Percentiles rank a stretch among this genome's conserved stretches.
These are phyloP conservation scores for Aspergillus jensenii DNA, from an alignment of 2,329 filamentous ascomycete genomes.

Conservation along the genomic window DNA sequence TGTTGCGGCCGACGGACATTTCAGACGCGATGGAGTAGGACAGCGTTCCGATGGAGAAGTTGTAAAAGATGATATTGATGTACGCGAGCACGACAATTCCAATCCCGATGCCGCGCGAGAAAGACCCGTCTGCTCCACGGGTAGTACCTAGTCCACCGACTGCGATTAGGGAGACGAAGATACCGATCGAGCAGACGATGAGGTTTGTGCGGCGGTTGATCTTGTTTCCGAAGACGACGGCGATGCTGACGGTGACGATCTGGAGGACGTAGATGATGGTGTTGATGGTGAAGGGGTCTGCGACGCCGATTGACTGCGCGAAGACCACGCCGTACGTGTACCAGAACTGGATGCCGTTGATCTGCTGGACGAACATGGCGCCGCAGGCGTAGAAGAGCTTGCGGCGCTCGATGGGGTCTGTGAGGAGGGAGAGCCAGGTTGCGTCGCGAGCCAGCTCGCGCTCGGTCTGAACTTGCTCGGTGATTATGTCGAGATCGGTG, in stretches of 20 bases:
- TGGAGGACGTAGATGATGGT: constrained; percentile 47
- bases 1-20: constrained; percentile 50
- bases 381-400: constrained; percentile 49
- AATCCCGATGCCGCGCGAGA: constrained; percentile 23
- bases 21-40: constrained; percentile 47
- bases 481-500: constrained; percentile 24
- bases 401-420: constrained; percentile 47
- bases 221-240: constrained; percentile 44
- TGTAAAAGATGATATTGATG: constrained; percentile 46
- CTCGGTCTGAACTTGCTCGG: constrained; percentile 24
- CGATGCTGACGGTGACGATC: constrained; percentile 41
- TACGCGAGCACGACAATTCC: constrained; percentile 45
- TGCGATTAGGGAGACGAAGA: constrained; percentile 43
- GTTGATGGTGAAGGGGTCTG: constrained; percentile 44
- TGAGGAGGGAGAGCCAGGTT: constrained; percentile 42
- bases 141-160: constrained; percentile 45
- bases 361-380: constrained; percentile 49
- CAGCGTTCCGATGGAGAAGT: constrained; percentile 47
- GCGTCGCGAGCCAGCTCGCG: constrained; percentile 28
- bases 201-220: constrained; percentile 41
- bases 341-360: constrained; percentile 52
- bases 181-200: constrained; percentile 40
- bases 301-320: constrained; percentile 43
- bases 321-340: constrained; percentile 48
- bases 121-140: constrained; percentile 18